Percentiles rank a stretch among this genome's conserved stretches.
These are phyloP conservation scores for Choiromyces venosus DNA, from an alignment of 495 filamentous ascomycete genomes.

Conservation along the genomic window DNA sequence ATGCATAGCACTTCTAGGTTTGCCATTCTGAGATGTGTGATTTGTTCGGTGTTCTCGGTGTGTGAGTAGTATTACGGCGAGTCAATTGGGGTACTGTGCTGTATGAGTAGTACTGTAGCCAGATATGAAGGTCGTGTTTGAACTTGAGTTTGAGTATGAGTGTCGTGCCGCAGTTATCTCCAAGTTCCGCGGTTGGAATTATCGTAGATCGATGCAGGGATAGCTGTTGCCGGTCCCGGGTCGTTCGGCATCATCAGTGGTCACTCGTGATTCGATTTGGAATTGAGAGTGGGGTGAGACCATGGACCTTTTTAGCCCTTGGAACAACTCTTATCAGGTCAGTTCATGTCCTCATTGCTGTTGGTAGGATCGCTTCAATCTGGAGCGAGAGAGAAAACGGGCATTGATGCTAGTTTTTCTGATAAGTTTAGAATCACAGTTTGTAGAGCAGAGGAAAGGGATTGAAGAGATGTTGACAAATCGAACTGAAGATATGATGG, in stretches of 20 bases:
- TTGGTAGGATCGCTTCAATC: background rate
- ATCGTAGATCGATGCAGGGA: background rate
- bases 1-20: conserved; percentile 25
- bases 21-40: conserved; percentile 8
- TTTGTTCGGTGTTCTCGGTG: background rate
- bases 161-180: too few species aligned
- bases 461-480: background rate
- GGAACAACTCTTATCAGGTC: background rate
- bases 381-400: background rate
- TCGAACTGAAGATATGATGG: background rate
- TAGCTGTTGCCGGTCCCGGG: background rate
- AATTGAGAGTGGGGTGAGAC: background rate
- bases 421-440: background rate
- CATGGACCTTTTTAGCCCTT: background rate
- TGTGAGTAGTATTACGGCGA: background rate
- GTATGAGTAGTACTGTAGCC: too few species aligned
- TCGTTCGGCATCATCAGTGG: background rate
- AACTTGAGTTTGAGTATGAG: too few species aligned
- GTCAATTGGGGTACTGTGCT: too few species aligned
- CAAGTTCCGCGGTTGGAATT: too few species aligned
- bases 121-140: too few species aligned
- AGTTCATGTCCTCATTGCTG: background rate
- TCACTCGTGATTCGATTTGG: background rate
- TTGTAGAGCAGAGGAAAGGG: background rate
- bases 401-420: too few species aligned